Evolutionary conservation across 108 stramenopile species (phyloP), one percentile per base, ranked within the genome.

Genomic region (Seminavis robusta): DNA sequence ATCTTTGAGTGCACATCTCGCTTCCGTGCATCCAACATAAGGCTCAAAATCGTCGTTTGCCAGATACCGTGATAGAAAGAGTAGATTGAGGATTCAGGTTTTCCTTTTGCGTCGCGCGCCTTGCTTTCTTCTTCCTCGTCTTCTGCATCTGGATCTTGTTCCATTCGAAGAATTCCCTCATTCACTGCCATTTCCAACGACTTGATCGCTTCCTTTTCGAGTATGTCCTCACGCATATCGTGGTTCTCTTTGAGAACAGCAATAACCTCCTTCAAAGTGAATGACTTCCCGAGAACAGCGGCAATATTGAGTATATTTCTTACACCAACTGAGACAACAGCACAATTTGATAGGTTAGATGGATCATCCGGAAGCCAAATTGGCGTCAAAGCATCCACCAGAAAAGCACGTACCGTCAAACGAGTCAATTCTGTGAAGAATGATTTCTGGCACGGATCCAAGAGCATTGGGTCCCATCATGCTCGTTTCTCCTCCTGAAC

Each of bases 151-250:
- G 53, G 59, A 20, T 11, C 28, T 11, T 34, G 33, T 33, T 72
- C 67, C 28, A 88, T n/a, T n/a, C n/a, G n/a, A n/a, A n/a, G 64
- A 15, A 88, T 88, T 0, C 81, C 77, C 38, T 81, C 79, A 27
- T 70, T 45, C 11, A 77, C 71, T 15, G 86, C 86, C 5, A 63
- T 16, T 15, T 80, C 47, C 13, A 84, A 47, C 20, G 65, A 33
- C 31, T 38, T 50, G 30, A 15, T 52, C 63, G 30, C 17, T 27
- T 33, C 27, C 21, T 66, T 59, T 31, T 31, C 33, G 28, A 59
- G 61, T 33, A 65, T 59, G 11, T 44, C 52, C 16, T 69, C 55
- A 1, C 30, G 29, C 3, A 70, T 44, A 8, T 59, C 58, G 33
- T 55, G 58, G 46, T 57, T 44, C 44, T 73, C 62, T 46, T 80